Conservation (phyloP, 441 rosid genomes). For the Pelargonium myrrhifolium region DNA sequence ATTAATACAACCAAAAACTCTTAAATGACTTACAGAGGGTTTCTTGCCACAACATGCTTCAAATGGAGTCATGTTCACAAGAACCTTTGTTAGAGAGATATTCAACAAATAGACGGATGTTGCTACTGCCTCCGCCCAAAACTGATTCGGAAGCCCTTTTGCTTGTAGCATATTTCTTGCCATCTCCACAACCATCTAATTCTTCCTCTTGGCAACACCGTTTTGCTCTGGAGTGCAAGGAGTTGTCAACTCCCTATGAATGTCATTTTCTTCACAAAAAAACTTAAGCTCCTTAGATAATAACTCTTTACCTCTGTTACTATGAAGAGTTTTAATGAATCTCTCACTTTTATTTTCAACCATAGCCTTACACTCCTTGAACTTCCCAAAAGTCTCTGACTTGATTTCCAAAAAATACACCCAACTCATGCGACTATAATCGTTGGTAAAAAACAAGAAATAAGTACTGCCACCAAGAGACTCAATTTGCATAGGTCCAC, state of each 20-base stretch:
- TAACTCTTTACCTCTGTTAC: neutral
- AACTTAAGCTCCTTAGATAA: neutral
- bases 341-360: neutral
- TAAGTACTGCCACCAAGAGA: neutral
- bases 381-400: neutral
- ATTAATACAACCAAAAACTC: neutral
- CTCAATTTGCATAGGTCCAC: conserved; percentile 1
- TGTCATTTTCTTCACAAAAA: conserved; percentile 3
- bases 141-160: neutral
- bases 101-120: neutral
- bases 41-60: neutral
- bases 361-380: neutral
- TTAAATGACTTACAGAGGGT: neutral
- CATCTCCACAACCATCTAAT: neutral
- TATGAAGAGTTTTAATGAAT: neutral
- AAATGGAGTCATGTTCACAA: neutral
- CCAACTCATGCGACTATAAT: conserved; percentile 7
- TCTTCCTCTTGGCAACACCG: neutral
- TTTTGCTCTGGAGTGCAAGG: conserved; percentile 1
- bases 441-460: neutral
- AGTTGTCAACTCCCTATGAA: neutral
- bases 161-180: neutral
- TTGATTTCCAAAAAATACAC: neutral
- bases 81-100: neutral
- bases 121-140: neutral